These are phyloP conservation scores for Kwoniella mangroviensis DNA, from an alignment of 768 basidiomycete genomes.

Conservation along the genomic window DNA sequence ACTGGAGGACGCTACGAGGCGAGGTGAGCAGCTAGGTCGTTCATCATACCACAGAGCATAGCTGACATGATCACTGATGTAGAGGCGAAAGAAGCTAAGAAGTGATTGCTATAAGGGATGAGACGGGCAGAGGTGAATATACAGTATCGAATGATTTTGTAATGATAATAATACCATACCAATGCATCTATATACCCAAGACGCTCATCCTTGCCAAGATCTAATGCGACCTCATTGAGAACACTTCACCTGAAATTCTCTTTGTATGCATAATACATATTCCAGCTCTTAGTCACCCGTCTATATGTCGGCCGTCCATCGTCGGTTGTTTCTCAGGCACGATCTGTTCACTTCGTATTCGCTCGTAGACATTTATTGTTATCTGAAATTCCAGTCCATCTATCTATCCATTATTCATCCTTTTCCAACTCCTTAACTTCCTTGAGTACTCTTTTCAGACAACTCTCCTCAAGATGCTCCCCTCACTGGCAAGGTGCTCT, in stretches of 20 bases:
- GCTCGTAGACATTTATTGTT: too few relatives aligned
- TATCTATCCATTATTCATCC: background rate
- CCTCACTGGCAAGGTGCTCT: slow-evolving; percentile 8
- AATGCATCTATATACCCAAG: slow-evolving; percentile 28
- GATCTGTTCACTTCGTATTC: background rate
- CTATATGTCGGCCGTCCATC: background rate
- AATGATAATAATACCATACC: slow-evolving; percentile 19
- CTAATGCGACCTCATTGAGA: too few relatives aligned
- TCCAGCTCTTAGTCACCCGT: background rate
- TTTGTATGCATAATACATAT: too few relatives aligned
- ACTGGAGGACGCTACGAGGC: slow-evolving; percentile 91
- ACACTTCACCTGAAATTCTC: too few relatives aligned
- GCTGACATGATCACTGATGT: slow-evolving; percentile 13
- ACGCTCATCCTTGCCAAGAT: background rate
- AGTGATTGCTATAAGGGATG: slow-evolving; percentile 30
- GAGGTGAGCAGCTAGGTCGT: slow-evolving; percentile 67
- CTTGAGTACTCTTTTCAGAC: too few relatives aligned
- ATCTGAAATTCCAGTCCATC: background rate
- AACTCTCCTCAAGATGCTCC: background rate
- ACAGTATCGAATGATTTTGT: background rate
- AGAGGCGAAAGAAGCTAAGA: slow-evolving; percentile 56
- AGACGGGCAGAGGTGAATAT: background rate
- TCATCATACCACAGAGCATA: background rate
- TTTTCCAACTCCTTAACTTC: background rate
- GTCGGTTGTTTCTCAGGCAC: background rate